Base-by-base conservation (phyloP, 2,329 filamentous ascomycete genomes). In the Fusarium oligoseptatum region DNA sequence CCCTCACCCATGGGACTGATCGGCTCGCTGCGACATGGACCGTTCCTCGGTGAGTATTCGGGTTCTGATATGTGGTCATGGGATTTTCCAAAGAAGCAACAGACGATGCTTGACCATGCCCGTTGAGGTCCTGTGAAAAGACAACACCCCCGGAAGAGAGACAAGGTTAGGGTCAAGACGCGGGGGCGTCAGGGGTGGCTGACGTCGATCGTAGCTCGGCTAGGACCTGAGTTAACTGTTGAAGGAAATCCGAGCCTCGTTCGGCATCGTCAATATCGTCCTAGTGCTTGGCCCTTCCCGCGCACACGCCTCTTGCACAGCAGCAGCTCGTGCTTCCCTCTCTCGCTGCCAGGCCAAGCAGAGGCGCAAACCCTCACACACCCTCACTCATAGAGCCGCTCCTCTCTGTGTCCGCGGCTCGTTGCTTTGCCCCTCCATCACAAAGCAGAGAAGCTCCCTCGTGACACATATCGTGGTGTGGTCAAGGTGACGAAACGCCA, bases 161-260 rank as follows among this genome's bases (percentile, higher is more conserved):
- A 43, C 63, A 66, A 66, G 60, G 45, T 60, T 58, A 37, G 37
- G 56, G 27, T 57, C 60, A 45, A 50, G 61, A 45, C 50, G 61
- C 50, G 43, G 62, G 68, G 56, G 50, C 45, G 41, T 52, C 34
- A 37, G 29, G 62, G 60, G 66, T 67, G 70, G 67, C 70, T 65
- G 61, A 45, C 45, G 68, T 60, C 43, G 66, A 76, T 72, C 68
- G 39, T 66, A 56, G 43, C 67, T 69, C 66, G 57, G 60, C 41
- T 55, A 56, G 73, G 75, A 68, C 75, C 75, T 76, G 73, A 71
- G 63, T 77, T 75, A 73, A 72, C 74, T 74, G 58, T 70, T 68
- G 57, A 64, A 62, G 71, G 76, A 60, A 78, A 78, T 64, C 76
- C 76, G 69, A 76, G 64, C 61, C 56, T 71, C 39, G 61, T 66